These are phyloP conservation scores for Pterocarpus macrocarpus DNA, from an alignment of 306 rosid genomes.

Conservation along the genomic window DNA sequence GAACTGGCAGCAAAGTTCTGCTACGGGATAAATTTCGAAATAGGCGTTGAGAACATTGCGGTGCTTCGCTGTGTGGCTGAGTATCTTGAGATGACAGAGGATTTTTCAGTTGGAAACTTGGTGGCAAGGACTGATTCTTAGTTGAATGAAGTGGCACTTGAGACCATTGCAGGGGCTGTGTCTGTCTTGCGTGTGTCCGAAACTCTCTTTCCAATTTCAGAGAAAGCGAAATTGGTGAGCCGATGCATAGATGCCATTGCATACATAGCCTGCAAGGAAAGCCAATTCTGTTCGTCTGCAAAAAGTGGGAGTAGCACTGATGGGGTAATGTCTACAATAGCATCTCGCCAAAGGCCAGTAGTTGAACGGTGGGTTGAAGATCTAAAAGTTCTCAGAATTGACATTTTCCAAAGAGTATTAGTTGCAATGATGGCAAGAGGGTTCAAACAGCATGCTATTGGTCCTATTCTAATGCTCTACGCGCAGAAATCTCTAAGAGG, in stretches of 20 bases:
- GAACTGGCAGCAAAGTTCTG: slow-evolving; percentile 91
- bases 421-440: slow-evolving; percentile 93
- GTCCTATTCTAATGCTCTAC: slow-evolving; percentile 87
- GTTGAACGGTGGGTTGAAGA: slow-evolving; percentile 98
- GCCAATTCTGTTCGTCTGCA: slow-evolving; percentile 60
- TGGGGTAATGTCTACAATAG: slow-evolving; percentile 51
- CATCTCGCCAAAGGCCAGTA: slow-evolving; percentile 58
- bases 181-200: slow-evolving; percentile 69
- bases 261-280: slow-evolving; percentile 71
- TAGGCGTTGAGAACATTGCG: slow-evolving; percentile 73
- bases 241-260: slow-evolving; percentile 85
- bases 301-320: slow-evolving; percentile 57
- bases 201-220: slow-evolving; percentile 74
- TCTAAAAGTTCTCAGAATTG: slow-evolving; percentile 82
- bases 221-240: slow-evolving; percentile 76
- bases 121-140: slow-evolving; percentile 79
- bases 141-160: slow-evolving; percentile 79
- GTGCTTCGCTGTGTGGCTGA: slow-evolving; percentile 82
- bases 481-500: slow-evolving; percentile 91
- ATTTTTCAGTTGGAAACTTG: slow-evolving; percentile 71
- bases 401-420: slow-evolving; percentile 82
- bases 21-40: slow-evolving; percentile 88
- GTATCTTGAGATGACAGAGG: slow-evolving; percentile 95
- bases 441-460: slow-evolving; percentile 76
- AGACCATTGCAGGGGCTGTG: slow-evolving; percentile 74